Base-by-base conservation (phyloP, 2,329 filamentous ascomycete species). In the Juglanconis sp. region DNA sequence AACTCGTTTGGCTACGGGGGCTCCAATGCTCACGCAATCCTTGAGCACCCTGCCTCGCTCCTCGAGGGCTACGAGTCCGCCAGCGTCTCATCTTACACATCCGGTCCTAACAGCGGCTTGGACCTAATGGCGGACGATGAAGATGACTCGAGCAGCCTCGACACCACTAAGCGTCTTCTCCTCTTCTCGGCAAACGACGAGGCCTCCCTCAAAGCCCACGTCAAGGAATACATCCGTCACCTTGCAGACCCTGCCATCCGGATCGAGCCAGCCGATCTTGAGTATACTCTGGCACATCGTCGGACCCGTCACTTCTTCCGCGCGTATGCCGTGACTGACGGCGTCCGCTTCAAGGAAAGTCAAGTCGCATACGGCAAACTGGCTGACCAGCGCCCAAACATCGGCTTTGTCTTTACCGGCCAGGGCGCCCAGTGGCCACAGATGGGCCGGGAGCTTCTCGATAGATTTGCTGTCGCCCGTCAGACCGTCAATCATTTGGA, bases 351-450 rank as follows among this genome's bases (percentile, higher is more conserved):
- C 6, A 17, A 56, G 1, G 30, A 31, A 10, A 36, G 10, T 4
- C 52, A 56, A 5, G 50, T 60, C 36, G n/a, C 38, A 4, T 8
- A 49, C 8, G 60, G 56, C 3, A 64, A 65, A 17, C 59, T 64
- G 38, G 30, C 17, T 7, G 3, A 50, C 0, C 7, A 65, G 0
- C 1, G 17, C 0, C 59, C 62, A 0, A 31, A 40, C 0, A 32
- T 68, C 6, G 62, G 59, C 9, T 69, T 63, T 32, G 60, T 69
- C 10, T 68, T 70, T 48, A 69, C 67, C 11, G 67, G 68, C 5
- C 68, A 69, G 55, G 68, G 67, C 5, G 66, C 68, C 0, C 65
- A 69, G 36, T 70, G 66, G 67, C 51, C 64, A 0, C 61, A 65
- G 13, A 68, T 74, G 69, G 71, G 68, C 6, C 54, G 42, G 4